Percentiles rank a stretch among this genome's conserved stretches.
Conservation (phyloP, 345 rosid genomes). For the Moringa oleifera region DNA sequence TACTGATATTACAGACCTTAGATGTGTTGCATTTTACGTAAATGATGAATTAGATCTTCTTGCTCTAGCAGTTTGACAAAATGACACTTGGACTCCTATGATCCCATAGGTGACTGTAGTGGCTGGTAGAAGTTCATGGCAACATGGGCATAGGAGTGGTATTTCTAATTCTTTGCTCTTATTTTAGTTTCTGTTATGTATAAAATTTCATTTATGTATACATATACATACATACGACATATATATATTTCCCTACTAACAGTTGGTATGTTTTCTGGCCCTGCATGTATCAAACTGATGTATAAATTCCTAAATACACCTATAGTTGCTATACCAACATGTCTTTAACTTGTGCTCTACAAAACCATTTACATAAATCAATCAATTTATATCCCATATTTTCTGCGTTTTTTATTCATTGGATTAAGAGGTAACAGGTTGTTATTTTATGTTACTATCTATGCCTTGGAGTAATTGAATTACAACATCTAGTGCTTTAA, state of each 20-base stretch:
- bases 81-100: background rate
- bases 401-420: background rate
- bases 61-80: background rate
- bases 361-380: too few relatives aligned
- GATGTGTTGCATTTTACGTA: background rate
- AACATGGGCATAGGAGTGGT: background rate
- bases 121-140: background rate
- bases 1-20: background rate
- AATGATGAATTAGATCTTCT: background rate
- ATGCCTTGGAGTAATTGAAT: background rate
- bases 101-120: background rate
- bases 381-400: background rate
- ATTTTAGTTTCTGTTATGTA: background rate
- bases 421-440: background rate
- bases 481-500: background rate
- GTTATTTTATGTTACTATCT: background rate
- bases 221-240: too few relatives aligned
- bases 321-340: too few relatives aligned
- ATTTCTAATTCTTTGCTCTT: background rate
- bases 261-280: too few relatives aligned
- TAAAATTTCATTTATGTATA: too few relatives aligned
- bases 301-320: background rate
- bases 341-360: too few relatives aligned
- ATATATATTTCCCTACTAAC: too few relatives aligned
- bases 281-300: background rate